Evolutionary conservation across 2,329 filamentous ascomycete species (phyloP), one percentile per base, ranked within the genome.

Genomic region (Ascochyta rabiei): DNA sequence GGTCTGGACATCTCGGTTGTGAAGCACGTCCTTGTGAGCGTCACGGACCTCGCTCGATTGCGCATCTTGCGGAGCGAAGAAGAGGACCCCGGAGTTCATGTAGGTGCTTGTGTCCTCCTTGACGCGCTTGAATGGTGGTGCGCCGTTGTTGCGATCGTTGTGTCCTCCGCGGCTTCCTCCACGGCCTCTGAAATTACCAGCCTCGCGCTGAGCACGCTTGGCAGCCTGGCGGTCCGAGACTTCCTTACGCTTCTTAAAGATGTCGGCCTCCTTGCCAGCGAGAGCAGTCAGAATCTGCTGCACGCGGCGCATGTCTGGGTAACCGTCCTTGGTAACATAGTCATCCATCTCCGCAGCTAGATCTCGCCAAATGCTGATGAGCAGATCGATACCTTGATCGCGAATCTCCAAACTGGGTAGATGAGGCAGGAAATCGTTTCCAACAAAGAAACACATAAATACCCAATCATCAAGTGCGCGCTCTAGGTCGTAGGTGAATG

Each of bases 371-470:
- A 99, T 95, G n/a, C 91, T 89, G 62, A 93, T 96, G 51, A 99
- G 81, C 0, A 93, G 96, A 72, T 99, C 93, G 70, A 99, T 99
- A 43, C 93, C 93, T 72, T 97, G 93, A 71, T 99, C 95, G 57
- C 95, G 87, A 73, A 99, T 98, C 75, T 98, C 95, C 54, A 99
- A 83, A 68, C 93, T 96, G n/a, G 95, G 95, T 54, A 99, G 81
- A 81, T 99, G 95, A 45, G 95, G 95, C 64, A 99, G 79, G 79
- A 99, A 99, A 80, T 99, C 96, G 76, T 99, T 99, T 63, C 93
- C 93, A 52, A 98, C 93, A 73, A 98, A 98, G 79, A 96, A 98
- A 78, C 93, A 98, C 87, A 98, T 95, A 75, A 98, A 98, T 13
- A 98, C 91, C 95, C 93, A 98, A 73, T 98, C 93, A 75, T 98